Evolutionary conservation across 2,329 filamentous ascomycete genomes (phyloP).

Genomic region (Xylariaceae sp.): DNA sequence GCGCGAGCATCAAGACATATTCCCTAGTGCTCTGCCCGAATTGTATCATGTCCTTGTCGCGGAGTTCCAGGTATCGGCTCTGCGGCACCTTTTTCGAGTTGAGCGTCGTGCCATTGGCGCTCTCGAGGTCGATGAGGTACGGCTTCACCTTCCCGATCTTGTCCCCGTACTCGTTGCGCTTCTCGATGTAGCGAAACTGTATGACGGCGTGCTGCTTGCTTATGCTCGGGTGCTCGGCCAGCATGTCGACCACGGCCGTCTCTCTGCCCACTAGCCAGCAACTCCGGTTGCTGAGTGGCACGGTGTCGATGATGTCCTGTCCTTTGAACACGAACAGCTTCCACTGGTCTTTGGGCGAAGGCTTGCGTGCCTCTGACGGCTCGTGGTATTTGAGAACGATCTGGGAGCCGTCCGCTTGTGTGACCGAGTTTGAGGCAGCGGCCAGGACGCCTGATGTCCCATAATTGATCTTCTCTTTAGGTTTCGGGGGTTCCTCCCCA

Average conservation of each 20-base stretch:
- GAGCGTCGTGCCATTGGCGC: constrained; percentile 80
- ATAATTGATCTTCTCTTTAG: constrained; percentile 87
- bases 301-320: constrained; percentile 70
- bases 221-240: constrained; percentile 83
- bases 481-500: constrained; percentile 46
- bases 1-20: constrained; percentile 86
- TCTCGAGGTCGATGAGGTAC: constrained; percentile 90
- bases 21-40: constrained; percentile 87
- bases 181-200: constrained; percentile 83
- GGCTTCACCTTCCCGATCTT: constrained; percentile 73
- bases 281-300: constrained; percentile 68
- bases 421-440: constrained; percentile 74
- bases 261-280: constrained; percentile 92
- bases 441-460: constrained; percentile 74
- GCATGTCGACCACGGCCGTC: constrained; percentile 70
- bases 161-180: constrained; percentile 81
- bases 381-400: constrained; percentile 95
- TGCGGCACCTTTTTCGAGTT: constrained; percentile 70
- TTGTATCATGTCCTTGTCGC: constrained; percentile 80
- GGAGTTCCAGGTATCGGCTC: constrained; percentile 78
- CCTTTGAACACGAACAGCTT: constrained; percentile 91
- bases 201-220: constrained; percentile 95
- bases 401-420: constrained; percentile 65
- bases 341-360: constrained; percentile 73
- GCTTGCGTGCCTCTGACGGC: constrained; percentile 85